These are phyloP conservation scores for Mycena epipterygia DNA, from an alignment of 768 basidiomycete genomes.

Conservation along the genomic window DNA sequence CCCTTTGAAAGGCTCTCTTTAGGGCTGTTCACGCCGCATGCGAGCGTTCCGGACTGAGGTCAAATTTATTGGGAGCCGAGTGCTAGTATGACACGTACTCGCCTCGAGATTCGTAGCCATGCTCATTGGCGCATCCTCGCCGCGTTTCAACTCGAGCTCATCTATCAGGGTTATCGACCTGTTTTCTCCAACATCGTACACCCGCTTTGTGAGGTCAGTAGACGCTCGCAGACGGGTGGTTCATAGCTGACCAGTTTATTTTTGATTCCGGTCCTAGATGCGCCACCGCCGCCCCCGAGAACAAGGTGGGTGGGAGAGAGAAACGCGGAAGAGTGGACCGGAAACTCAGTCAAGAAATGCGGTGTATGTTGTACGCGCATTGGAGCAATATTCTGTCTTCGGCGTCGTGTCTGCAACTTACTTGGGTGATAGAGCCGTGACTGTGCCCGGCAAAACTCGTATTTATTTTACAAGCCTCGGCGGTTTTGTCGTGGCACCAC, in stretches of 20 bases:
- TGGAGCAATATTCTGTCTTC: too few relatives aligned
- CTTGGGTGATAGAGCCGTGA: too few relatives aligned
- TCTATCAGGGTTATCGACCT: slow-evolving; percentile 67
- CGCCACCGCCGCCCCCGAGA: slow-evolving; percentile 92
- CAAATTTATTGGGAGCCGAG: slow-evolving; percentile 3
- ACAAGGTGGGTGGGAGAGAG: slow-evolving; percentile 78
- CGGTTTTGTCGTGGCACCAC: too few relatives aligned
- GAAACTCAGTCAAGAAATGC: slow-evolving; percentile 86
- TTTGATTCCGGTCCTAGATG: slow-evolving; percentile 89
- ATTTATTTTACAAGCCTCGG: too few relatives aligned
- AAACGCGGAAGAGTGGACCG: slow-evolving; percentile 91
- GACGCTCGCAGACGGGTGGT: not conserved
- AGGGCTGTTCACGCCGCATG: slow-evolving; percentile 91
- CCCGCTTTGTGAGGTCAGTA: slow-evolving; percentile 59
- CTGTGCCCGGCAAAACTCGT: too few relatives aligned
- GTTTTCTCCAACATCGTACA: slow-evolving; percentile 73
- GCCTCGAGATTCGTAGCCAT: slow-evolving; percentile 80
- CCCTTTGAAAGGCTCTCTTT: slow-evolving; percentile 71
- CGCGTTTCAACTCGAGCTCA: slow-evolving; percentile 82
- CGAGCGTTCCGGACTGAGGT: slow-evolving; percentile 63
- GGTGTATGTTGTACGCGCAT: slow-evolving; percentile 88
- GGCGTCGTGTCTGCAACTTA: too few relatives aligned
- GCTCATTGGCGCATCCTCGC: slow-evolving; percentile 98
- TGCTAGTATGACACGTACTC: slow-evolving; percentile 27
- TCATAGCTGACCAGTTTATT: slow-evolving; percentile 85